These are phyloP conservation scores for Mycena polygramma DNA, from an alignment of 768 basidiomycete species.

Conservation along the genomic window DNA sequence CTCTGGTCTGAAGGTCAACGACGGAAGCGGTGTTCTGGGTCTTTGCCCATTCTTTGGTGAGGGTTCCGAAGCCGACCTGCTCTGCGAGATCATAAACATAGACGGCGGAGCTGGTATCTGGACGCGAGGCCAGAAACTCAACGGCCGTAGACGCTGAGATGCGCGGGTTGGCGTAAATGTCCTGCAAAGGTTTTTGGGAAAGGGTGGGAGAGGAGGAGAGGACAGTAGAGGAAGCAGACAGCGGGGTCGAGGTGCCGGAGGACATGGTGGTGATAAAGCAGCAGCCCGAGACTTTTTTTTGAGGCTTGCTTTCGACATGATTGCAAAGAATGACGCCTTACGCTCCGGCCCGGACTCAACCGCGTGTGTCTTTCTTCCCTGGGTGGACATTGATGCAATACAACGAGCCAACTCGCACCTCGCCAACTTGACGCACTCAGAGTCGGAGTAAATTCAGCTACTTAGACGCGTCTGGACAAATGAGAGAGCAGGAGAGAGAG, in stretches of 20 bases:
- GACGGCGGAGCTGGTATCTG: conserved; percentile 70
- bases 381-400: no score
- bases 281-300: conserved; percentile 27
- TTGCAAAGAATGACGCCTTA: conserved; percentile 57
- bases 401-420: no score
- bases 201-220: conserved; percentile 55
- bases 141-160: conserved; percentile 72
- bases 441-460: no score
- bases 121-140: conserved; percentile 75
- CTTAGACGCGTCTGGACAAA: no score
- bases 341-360: not conserved
- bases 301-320: conserved; percentile 32
- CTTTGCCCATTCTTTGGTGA: conserved; percentile 76
- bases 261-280: conserved; percentile 27
- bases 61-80: conserved; percentile 83
- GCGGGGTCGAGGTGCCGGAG: conserved; percentile 56
- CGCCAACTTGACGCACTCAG: no score
- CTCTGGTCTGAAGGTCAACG: conserved; percentile 82
- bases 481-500: no score
- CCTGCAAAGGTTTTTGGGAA: conserved; percentile 42
- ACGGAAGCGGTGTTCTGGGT: conserved; percentile 63
- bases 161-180: conserved; percentile 57
- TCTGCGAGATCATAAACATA: conserved; percentile 89
- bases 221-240: conserved; percentile 56
- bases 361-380: no score